phyloP scores from a whole-genome alignment of 2,329 filamentous ascomycete species.

The Alternaria arbusti region DNA sequence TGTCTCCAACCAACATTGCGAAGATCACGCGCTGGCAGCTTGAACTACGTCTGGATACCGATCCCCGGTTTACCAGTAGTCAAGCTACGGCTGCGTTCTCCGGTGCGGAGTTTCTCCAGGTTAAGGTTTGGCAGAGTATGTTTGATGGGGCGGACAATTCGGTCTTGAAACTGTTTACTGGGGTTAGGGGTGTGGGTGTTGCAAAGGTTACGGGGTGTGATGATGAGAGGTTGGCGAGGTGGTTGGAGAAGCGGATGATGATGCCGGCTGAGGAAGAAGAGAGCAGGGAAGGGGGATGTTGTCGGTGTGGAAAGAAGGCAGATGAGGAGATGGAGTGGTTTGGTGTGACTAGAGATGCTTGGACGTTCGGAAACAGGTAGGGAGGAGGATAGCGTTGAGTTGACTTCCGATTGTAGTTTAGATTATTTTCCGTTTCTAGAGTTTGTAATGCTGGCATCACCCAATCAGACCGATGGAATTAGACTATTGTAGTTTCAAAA shows the following conservation, averaged over 20 bases:
- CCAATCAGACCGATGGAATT: too few species aligned
- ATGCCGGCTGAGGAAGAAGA: slow-evolving; percentile 28
- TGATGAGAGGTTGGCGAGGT: slow-evolving; percentile 51
- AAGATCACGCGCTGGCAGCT: slow-evolving; percentile 55
- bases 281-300: slow-evolving; percentile 36
- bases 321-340: slow-evolving; percentile 18
- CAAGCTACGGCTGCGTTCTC: slow-evolving; percentile 54
- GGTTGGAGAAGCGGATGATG: slow-evolving; percentile 57
- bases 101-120: slow-evolving; percentile 54
- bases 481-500: background rate
- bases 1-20: slow-evolving; percentile 32
- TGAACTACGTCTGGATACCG: slow-evolving; percentile 56
- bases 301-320: slow-evolving; percentile 22
- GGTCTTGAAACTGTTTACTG: slow-evolving; percentile 54
- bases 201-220: slow-evolving; percentile 54
- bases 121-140: slow-evolving; percentile 57
- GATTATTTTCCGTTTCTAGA: too few species aligned
- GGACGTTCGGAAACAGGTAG: slow-evolving; percentile 31
- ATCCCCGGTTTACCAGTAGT: slow-evolving; percentile 52
- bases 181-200: slow-evolving; percentile 53
- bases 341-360: slow-evolving; percentile 21
- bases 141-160: slow-evolving; percentile 49
- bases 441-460: background rate
- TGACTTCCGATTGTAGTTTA: background rate
- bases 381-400: background rate